These are phyloP conservation scores for Leersia perrieri DNA, from an alignment of 176 grass and related monocot genomes.

Conservation along the genomic window DNA sequence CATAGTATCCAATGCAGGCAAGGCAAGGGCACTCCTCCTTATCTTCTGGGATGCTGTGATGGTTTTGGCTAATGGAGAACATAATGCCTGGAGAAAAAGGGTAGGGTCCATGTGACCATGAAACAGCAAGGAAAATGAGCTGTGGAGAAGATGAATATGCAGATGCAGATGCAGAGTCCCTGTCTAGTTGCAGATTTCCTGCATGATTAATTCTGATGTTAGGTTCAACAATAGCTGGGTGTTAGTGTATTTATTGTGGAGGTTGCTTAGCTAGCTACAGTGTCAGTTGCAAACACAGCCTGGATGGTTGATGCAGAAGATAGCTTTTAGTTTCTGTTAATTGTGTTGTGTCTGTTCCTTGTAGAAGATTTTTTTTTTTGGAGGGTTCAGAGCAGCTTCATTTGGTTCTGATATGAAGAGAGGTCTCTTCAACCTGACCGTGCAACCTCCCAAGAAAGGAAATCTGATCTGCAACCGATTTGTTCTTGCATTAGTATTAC, in stretches of 20 bases:
- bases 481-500: background rate
- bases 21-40: background rate
- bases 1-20: conserved; percentile 21
- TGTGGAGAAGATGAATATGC: no score
- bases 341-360: background rate
- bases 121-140: conserved; percentile 14
- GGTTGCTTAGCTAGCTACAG: background rate
- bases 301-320: conserved; percentile 30
- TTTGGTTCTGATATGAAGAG: background rate
- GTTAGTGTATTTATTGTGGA: conserved; percentile 25
- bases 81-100: conserved; percentile 28
- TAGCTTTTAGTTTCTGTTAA: background rate
- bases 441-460: background rate
- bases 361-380: background rate
- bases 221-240: conserved; percentile 40
- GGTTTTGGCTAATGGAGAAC: conserved; percentile 25
- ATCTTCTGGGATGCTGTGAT: conserved; percentile 22
- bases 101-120: conserved; percentile 16
- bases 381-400: background rate
- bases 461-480: background rate
- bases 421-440: conserved; percentile 8
- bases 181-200: conserved; percentile 33
- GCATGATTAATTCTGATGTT: conserved; percentile 46
- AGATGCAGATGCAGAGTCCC: conserved; percentile 30
- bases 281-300: conserved; percentile 32